These are phyloP conservation scores for Salicornia ramosissima DNA, from an alignment of 148 eudicot species.

Conservation along the genomic window DNA sequence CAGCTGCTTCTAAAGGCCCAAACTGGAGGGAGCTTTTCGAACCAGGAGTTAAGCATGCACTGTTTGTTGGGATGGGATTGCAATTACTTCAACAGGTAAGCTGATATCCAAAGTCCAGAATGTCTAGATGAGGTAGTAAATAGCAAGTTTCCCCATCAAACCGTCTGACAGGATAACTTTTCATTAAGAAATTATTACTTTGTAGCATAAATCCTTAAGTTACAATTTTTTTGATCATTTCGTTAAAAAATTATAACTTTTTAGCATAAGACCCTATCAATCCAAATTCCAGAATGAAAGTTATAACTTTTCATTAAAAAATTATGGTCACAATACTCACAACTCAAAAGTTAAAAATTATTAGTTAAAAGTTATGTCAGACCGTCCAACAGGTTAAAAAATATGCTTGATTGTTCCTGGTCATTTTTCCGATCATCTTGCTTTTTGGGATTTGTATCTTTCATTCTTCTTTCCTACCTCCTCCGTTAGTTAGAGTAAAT, in stretches of 20 bases:
- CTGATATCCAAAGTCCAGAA: not conserved
- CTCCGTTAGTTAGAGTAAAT: not conserved
- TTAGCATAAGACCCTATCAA: too few species aligned
- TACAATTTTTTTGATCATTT: too few species aligned
- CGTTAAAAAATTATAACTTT: too few species aligned
- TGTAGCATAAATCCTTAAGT: too few species aligned
- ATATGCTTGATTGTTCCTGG: not conserved
- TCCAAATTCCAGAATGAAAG: too few species aligned
- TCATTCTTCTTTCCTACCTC: not conserved
- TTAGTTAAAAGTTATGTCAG: too few species aligned
- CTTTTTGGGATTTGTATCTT: not conserved
- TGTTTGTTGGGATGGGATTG: slow-evolving; percentile 66
- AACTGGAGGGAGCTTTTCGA: slow-evolving; percentile 66
- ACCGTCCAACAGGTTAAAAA: slow-evolving; percentile 2
- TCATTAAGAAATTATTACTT: too few species aligned
- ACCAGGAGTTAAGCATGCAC: slow-evolving; percentile 73
- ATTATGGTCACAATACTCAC: too few species aligned
- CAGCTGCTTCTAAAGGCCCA: slow-evolving; percentile 40
- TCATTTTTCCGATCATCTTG: not conserved
- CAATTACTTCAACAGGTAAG: slow-evolving; percentile 78
- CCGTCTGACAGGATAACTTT: too few species aligned
- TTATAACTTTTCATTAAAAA: too few species aligned
- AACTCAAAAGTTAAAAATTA: too few species aligned
- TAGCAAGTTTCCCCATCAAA: too few species aligned
- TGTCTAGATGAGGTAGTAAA: not conserved